A percentile compares a stretch with the other conserved stretches of the same genome.
phyloP scores from a whole-genome alignment of 2,329 filamentous ascomycete species.

The Samsoniella hepiali region DNA sequence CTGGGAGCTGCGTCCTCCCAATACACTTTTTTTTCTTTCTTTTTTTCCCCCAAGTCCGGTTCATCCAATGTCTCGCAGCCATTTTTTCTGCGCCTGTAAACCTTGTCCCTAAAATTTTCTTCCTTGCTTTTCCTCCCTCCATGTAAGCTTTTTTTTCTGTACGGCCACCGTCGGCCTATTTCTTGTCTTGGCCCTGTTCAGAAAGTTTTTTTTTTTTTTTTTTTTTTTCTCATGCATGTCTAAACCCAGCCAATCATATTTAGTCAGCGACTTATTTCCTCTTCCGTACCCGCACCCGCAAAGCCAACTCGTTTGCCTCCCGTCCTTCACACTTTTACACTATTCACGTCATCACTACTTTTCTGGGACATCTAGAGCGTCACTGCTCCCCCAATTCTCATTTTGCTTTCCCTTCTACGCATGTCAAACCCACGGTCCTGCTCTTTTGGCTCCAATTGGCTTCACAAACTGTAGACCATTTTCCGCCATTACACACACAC shows the following conservation, averaged over 20 bases:
- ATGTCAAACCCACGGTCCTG: neutral
- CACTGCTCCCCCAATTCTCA: neutral
- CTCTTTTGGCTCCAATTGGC: neutral
- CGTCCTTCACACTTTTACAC: neutral
- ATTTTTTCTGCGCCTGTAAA: neutral
- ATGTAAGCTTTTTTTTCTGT: neutral
- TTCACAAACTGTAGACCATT: neutral
- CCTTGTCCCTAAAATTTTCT: conserved; percentile 4
- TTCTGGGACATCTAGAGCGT: neutral
- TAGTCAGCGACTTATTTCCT: neutral
- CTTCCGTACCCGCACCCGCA: neutral
- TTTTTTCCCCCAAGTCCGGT: neutral
- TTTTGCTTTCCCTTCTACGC: neutral
- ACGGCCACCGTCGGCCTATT: neutral
- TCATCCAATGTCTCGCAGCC: neutral
- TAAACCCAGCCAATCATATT: neutral
- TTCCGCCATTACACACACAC: neutral
- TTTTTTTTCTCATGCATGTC: neutral
- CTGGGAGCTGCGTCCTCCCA: neutral
- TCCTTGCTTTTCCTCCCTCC: neutral
- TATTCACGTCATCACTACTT: neutral
- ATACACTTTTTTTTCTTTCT: neutral
- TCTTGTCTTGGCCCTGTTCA: neutral
- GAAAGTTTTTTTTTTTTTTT: neutral
- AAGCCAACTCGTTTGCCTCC: conserved; percentile 3